Evolutionary conservation across 169 alveolate species (phyloP).

Genomic region (Plasmodium cynomolgi): DNA sequence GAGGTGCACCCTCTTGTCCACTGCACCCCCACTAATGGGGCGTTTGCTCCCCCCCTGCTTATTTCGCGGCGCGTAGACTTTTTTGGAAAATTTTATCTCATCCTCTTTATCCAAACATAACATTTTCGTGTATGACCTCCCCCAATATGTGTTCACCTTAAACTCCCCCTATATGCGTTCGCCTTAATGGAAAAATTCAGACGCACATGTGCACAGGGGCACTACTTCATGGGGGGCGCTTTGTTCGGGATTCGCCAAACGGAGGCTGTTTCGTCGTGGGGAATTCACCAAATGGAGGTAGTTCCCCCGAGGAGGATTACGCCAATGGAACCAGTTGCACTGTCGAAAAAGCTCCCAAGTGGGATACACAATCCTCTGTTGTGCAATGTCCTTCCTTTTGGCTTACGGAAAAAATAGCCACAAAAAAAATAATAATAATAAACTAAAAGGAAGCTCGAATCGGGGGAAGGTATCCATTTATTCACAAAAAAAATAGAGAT

Average conservation of each 20-base stretch:
- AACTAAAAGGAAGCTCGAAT: not conserved
- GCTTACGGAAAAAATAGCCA: not conserved
- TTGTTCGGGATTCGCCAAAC: not conserved
- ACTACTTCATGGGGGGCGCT: not conserved
- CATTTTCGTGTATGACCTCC: conserved; percentile 31
- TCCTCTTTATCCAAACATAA: conserved; percentile 75
- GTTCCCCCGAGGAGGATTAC: not conserved
- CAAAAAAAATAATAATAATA: not conserved
- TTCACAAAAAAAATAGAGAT: not conserved
- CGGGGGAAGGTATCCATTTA: not conserved
- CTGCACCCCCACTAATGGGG: not conserved
- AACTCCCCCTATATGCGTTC: not conserved
- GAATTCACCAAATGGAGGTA: not conserved
- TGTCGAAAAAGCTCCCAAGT: not conserved
- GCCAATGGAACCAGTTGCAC: not conserved
- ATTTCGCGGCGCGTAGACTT: conserved; percentile 1
- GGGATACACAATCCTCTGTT: not conserved
- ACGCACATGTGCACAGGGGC: not conserved
- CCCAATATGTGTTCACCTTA: not conserved
- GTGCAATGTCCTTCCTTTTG: not conserved
- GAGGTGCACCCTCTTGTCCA: not conserved
- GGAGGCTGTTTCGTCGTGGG: not conserved
- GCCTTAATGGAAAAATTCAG: not conserved
- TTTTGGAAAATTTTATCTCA: conserved; percentile 61
- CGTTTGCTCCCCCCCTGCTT: not conserved